These are phyloP conservation scores for Luzula sylvatica DNA, from an alignment of 176 grass and related monocot genomes.

Conservation along the genomic window DNA sequence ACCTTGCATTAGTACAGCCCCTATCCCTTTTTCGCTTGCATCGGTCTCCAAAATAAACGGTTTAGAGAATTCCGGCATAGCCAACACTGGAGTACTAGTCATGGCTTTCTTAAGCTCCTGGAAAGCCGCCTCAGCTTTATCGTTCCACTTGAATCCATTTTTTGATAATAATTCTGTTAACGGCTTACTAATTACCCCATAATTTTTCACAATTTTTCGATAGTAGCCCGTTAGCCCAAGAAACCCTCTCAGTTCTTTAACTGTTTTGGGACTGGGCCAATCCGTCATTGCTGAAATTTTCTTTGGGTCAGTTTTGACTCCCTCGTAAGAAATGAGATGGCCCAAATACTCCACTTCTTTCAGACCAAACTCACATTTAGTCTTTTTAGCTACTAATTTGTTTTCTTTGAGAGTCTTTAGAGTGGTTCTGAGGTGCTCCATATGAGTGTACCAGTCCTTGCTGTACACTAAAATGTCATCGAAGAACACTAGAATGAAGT, in stretches of 20 bases:
- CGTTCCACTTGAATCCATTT: background rate
- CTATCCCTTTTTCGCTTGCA: background rate
- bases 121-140: background rate
- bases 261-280: background rate
- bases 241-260: background rate
- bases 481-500: background rate
- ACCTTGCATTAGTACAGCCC: background rate
- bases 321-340: background rate
- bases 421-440: background rate
- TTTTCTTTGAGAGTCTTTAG: background rate
- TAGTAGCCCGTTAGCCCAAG: background rate
- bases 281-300: background rate
- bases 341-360: background rate
- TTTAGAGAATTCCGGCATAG: background rate
- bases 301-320: background rate
- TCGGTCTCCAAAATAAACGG: background rate
- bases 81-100: background rate
- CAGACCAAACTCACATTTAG: slow-evolving; percentile 2
- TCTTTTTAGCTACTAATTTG: background rate
- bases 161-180: background rate
- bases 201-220: background rate
- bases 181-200: background rate
- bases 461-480: background rate
- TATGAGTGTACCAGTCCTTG: background rate
- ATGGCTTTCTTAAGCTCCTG: background rate